These are phyloP conservation scores for Candida anutae DNA, from an alignment of 1,139 yeast species.

Conservation along the genomic window DNA sequence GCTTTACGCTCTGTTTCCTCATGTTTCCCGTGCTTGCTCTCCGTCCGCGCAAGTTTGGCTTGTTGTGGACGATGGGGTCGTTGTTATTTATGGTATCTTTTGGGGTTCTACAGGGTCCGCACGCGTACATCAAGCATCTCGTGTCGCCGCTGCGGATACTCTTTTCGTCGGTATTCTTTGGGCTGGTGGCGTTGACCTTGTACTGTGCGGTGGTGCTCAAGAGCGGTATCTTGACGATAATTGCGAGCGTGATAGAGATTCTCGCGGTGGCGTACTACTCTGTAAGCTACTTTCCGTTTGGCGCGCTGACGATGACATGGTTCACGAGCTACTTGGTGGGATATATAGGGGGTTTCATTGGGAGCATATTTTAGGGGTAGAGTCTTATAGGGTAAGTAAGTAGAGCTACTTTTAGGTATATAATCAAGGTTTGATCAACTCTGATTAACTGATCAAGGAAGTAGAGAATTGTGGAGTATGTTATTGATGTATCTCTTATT, in stretches of 20 bases:
- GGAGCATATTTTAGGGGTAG: conserved; percentile 27
- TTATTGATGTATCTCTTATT: too few species aligned
- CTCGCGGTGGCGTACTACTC: conserved; percentile 85
- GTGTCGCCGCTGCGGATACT: conserved; percentile 69
- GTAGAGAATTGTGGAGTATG: too few species aligned
- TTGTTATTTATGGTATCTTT: conserved; percentile 79
- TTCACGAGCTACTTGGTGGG: conserved; percentile 74
- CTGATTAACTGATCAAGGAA: too few species aligned
- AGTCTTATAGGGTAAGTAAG: too few species aligned
- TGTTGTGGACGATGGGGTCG: conserved; percentile 90
- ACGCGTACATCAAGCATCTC: conserved; percentile 67
- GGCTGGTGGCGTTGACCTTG: conserved; percentile 62
- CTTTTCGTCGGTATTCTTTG: conserved; percentile 73
- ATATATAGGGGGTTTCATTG: conserved; percentile 58
- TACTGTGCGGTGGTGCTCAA: conserved; percentile 47
- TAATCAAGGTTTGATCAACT: too few species aligned
- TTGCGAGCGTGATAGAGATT: conserved; percentile 70
- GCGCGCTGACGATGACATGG: conserved; percentile 80
- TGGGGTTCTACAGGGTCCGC: conserved; percentile 89
- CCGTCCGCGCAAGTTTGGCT: conserved; percentile 85
- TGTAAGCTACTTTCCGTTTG: conserved; percentile 91
- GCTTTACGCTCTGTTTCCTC: conserved; percentile 76
- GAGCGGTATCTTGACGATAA: conserved; percentile 68
- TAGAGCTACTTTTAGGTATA: too few species aligned
- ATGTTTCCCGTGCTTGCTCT: conserved; percentile 84